Conservation (phyloP, 2,329 filamentous ascomycete genomes). For the Colletotrichum truncatum region DNA sequence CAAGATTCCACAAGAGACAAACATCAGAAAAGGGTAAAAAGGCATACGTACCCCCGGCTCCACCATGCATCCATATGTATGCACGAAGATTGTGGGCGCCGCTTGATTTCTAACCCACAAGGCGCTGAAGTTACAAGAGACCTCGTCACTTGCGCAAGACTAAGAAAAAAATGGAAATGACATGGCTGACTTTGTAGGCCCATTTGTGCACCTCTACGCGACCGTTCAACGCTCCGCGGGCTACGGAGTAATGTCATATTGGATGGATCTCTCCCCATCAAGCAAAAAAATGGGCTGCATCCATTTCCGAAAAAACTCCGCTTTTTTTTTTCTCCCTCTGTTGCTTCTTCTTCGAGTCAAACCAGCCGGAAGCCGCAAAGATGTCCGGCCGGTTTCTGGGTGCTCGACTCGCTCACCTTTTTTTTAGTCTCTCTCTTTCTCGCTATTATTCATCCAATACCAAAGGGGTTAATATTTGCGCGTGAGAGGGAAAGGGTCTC, state of each 20-base stretch:
- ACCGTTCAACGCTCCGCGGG: neutral
- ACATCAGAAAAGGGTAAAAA: slow-evolving; percentile 29
- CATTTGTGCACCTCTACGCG: too few species aligned
- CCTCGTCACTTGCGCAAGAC: too few species aligned
- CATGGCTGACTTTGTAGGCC: too few species aligned
- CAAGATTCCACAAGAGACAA: slow-evolving; percentile 17
- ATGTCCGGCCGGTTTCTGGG: neutral
- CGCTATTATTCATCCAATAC: slow-evolving; percentile 8
- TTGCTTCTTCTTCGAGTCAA: slow-evolving; percentile 1
- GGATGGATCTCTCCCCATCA: neutral
- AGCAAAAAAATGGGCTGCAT: slow-evolving; percentile 15
- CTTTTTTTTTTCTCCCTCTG: slow-evolving; percentile 2
- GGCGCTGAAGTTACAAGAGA: neutral
- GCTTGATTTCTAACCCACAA: slow-evolving; percentile 17
- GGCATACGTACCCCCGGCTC: slow-evolving; percentile 30
- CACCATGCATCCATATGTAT: slow-evolving; percentile 23
- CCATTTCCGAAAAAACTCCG: slow-evolving; percentile 27
- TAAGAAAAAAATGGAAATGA: too few species aligned
- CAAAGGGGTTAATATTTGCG: neutral
- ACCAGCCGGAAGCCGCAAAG: neutral
- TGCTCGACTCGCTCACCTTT: slow-evolving; percentile 7
- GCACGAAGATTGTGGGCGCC: slow-evolving; percentile 24
- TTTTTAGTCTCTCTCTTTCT: too few species aligned
- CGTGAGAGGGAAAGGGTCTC: too few species aligned
- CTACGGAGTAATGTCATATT: neutral